A percentile compares a stretch with the other conserved stretches of the same genome.
Evolutionary conservation across 1,284 basidiomycete genomes (phyloP).

Genomic region (Ustilago sp.): DNA sequence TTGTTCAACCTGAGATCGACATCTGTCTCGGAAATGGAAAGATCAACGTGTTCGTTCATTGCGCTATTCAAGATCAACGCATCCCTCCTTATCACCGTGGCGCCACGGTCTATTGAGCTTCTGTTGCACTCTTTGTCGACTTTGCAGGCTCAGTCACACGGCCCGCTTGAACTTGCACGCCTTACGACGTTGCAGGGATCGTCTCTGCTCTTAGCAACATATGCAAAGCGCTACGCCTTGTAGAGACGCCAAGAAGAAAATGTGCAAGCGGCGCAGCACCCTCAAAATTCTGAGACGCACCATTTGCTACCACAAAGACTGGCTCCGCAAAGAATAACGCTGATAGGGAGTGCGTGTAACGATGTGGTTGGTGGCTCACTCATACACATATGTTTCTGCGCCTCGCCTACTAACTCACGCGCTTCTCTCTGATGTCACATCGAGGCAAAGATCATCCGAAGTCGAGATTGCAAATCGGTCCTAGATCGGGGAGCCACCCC

Average conservation of each 20-base stretch:
- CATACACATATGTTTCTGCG: conserved; percentile 10
- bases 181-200: not conserved
- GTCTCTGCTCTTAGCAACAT: not conserved
- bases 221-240: not conserved
- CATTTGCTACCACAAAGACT: conserved; percentile 2
- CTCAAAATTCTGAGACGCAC: conserved; percentile 8
- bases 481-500: not conserved
- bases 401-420: not conserved
- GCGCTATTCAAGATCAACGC: not conserved
- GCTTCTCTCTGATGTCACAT: not conserved
- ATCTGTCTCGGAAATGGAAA: not conserved
- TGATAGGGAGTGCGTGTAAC: not conserved
- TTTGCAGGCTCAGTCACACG: not conserved
- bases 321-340: not conserved
- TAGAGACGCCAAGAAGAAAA: not conserved
- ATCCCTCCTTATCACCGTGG: not conserved
- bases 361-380: conserved; percentile 6
- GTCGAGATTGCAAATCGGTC: not conserved
- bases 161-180: not conserved
- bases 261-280: not conserved
- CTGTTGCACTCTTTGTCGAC: too few relatives aligned
- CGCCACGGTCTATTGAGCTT: not conserved
- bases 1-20: conserved; percentile 1
- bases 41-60: not conserved
- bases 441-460: not conserved